A percentile compares a stretch with the other conserved stretches of the same genome.
phyloP scores from a whole-genome alignment of 129 eudicot genomes.

The Lonicera japonica region DNA sequence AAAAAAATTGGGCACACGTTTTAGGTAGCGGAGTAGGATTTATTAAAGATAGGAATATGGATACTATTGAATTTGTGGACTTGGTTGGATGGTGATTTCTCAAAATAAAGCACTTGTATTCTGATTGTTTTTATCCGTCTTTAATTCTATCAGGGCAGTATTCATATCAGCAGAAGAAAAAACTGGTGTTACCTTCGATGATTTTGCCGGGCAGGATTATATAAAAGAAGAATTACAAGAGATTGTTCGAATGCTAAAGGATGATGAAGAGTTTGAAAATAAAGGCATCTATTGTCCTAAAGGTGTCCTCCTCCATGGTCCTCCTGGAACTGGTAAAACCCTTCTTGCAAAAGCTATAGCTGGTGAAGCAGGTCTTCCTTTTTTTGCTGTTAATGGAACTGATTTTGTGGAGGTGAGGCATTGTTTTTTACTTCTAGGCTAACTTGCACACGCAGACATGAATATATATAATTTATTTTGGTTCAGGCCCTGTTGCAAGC shows the following conservation, averaged over 20 bases:
- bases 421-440: constrained; percentile 5
- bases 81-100: background rate
- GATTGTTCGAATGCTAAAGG: constrained; percentile 76
- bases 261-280: constrained; percentile 75
- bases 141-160: constrained; percentile 55
- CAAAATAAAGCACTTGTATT: background rate
- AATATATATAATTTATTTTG: background rate
- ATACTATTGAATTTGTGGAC: background rate
- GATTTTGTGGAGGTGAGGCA: constrained; percentile 88
- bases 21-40: too few relatives aligned
- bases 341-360: constrained; percentile 96
- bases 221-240: constrained; percentile 88
- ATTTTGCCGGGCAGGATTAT: constrained; percentile 97
- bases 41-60: too few relatives aligned
- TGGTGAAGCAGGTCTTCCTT: constrained; percentile 98
- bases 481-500: too few relatives aligned
- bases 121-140: background rate
- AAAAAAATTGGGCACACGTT: too few relatives aligned
- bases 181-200: constrained; percentile 92
- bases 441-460: too few relatives aligned
- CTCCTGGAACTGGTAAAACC: constrained; percentile 99
- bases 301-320: constrained; percentile 97
- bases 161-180: constrained; percentile 90
- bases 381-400: constrained; percentile 91
- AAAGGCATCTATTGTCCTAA: constrained; percentile 94